A percentile compares a stretch with the other conserved stretches of the same genome.
These are phyloP conservation scores for Voacanga thouarsii DNA, from an alignment of 257 asterid genomes.

Conservation along the genomic window DNA sequence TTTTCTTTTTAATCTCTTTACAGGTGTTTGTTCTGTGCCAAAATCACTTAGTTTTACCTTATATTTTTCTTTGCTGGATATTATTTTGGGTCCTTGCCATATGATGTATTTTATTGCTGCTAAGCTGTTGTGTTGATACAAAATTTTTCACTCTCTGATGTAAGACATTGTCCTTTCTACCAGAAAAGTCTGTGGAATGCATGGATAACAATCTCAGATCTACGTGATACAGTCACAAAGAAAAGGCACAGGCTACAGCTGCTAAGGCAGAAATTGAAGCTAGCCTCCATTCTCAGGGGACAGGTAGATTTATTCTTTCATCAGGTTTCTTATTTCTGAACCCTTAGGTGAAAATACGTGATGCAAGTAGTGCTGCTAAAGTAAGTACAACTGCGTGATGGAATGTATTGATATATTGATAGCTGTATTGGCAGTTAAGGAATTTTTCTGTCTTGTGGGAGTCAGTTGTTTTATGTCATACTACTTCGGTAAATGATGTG, in stretches of 20 bases:
- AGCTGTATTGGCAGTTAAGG: neutral
- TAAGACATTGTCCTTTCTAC: constrained; percentile 16
- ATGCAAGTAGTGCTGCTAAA: neutral
- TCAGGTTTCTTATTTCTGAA: constrained; percentile 11
- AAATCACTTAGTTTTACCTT: neutral
- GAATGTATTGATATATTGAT: neutral
- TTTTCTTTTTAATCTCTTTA: neutral
- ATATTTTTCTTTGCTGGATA: neutral
- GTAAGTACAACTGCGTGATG: neutral
- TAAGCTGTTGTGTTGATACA: neutral
- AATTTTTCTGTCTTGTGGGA: neutral
- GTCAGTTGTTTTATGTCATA: neutral
- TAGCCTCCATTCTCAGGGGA: constrained; percentile 83
- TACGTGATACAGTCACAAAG: constrained; percentile 85
- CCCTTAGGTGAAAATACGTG: neutral
- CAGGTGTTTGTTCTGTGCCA: neutral
- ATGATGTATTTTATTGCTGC: neutral
- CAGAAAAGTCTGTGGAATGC: constrained; percentile 94
- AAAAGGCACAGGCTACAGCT: constrained; percentile 88
- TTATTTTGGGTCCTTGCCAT: neutral
- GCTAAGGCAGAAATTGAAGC: constrained; percentile 86
- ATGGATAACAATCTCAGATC: constrained; percentile 88
- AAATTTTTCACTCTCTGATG: neutral
- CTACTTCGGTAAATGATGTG: neutral
- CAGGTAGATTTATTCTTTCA: constrained; percentile 49